phyloP scores from a whole-genome alignment of 1,139 yeast species.

The Suzukiozyma palmioleophila region DNA sequence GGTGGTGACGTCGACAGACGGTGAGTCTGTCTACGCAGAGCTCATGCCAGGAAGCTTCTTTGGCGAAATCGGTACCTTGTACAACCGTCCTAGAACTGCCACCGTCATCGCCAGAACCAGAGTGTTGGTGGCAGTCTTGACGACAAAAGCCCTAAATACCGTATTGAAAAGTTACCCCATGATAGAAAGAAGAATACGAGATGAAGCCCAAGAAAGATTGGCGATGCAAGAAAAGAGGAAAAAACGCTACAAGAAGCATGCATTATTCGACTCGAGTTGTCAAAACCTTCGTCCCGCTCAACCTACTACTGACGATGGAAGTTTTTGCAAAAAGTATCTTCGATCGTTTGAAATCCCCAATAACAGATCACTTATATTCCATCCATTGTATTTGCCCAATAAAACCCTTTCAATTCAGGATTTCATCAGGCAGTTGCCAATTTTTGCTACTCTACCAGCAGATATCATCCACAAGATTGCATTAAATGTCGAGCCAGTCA shows the following conservation, averaged over 20 bases:
- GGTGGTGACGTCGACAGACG: conserved; percentile 69
- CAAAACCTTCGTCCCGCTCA: too few relatives aligned
- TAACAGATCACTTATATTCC: background rate
- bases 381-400: conserved; percentile 21
- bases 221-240: conserved; percentile 61
- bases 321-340: too few relatives aligned
- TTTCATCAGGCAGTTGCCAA: conserved; percentile 52
- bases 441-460: conserved; percentile 54
- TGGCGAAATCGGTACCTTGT: conserved; percentile 75
- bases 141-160: conserved; percentile 56
- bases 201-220: conserved; percentile 73
- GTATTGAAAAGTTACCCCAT: conserved; percentile 60
- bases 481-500: conserved; percentile 53
- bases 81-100: conserved; percentile 73
- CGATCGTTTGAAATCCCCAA: background rate
- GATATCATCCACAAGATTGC: conserved; percentile 61
- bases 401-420: conserved; percentile 53
- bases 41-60: conserved; percentile 65
- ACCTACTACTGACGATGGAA: too few relatives aligned
- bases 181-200: conserved; percentile 64
- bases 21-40: conserved; percentile 70
- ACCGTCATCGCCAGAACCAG: conserved; percentile 70
- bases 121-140: conserved; percentile 63
- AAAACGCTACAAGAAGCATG: conserved; percentile 9
- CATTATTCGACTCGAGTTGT: too few relatives aligned